Base-by-base conservation (phyloP, 1,139 yeast species). In the Kurtzmaniella quercitrusa region DNA sequence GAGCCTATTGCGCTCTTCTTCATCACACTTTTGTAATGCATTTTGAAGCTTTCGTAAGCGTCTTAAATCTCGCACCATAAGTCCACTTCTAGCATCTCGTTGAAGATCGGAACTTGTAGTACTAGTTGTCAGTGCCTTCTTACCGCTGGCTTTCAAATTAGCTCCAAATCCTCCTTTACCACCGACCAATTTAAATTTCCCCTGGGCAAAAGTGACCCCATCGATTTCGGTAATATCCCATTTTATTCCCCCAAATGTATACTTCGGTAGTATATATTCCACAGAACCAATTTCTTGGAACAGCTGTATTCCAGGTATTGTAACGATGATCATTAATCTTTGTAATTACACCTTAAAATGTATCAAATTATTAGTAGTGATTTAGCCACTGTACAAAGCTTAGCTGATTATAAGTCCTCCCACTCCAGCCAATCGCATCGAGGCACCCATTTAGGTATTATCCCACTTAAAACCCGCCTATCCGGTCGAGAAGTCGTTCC, bases 91-190 rank as follows among this genome's bases (percentile, higher is more conserved):
- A 57, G 47, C 69, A 34, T 46, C 49, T 20, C 38, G 48, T 19
- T 34, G 37, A 19, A 34, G 37, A 19, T 19, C 23, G 20, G 26
- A 15, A 11, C 23, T 17, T 12, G 47, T 62, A 61, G 35, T 60
- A 33, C 62, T 49, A 47, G 57, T 61, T 44, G 62, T 60, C 12
- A 68, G 61, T 45, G 56, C 61, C 30, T 65, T 56, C 58, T 52
- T 9, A 64, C 63, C 3, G 71, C 75, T 39, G 65, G 70, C 68
- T 33, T 66, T 61, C 40, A 74, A 54, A 53, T 66, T 58, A 19
- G 71, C 61, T 1, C 78, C 79, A 54, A 73, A 71, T 2, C 79
- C 80, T 30, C 80, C 80, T 55, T 74, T 74, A 18, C 80, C 80
- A 14, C 80, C 79, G 15, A 14, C 18, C 16, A 30, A 16, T 14